Evolutionary conservation across 2,329 filamentous ascomycete species (phyloP), one percentile per base, ranked within the genome.

Genomic region (Aschersonia sp.): DNA sequence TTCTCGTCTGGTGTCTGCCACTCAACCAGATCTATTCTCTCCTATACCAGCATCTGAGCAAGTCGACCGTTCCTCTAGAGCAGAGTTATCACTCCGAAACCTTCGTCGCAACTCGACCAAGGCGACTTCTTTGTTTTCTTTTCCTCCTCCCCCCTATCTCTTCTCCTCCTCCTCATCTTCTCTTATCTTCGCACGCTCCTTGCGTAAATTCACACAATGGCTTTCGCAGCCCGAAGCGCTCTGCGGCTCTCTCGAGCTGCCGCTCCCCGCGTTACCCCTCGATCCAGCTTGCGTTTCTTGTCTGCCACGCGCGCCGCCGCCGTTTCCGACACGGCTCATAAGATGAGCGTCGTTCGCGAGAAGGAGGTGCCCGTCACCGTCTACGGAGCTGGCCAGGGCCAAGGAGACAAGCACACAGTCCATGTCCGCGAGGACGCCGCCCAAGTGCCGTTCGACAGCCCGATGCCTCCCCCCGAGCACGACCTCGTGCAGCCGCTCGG

Each of bases 331-430:
- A 66, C 64, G n/a, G 51, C 59, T 43, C 66, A 65, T 53, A 75
- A 71, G 59, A 72, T 68, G 55, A 73, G 71, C 50, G 72, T 75
- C 9, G 71, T 78, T 52, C 71, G 70, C 52, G 74, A 78, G 65
- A 74, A 73, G 54, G 73, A 77, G 57, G 64, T 79, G 12, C 74
- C 75, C 31, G 74, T 78, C 48, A 75, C 74, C 29, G 65, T 75
- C 55, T 79, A 78, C 60, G 55, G 59, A 45, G 55, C 59, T 43
- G 63, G 64, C 47, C 60, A 75, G 54, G 73, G 72, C 49, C 60
- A 74, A 54, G 73, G 73, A 48, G 75, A 76, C 57, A 73, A 75
- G 61, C 74, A 71, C 63, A 77, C 68, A 49, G 74, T 79, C 49
- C 72, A 72, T 45, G 74, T 79, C 42, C 61, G 68, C 42, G 61